A percentile compares a stretch with the other conserved stretches of the same genome.
Conservation (phyloP, 1,284 basidiomycete species). For the Taiwanofungus camphoratus region DNA sequence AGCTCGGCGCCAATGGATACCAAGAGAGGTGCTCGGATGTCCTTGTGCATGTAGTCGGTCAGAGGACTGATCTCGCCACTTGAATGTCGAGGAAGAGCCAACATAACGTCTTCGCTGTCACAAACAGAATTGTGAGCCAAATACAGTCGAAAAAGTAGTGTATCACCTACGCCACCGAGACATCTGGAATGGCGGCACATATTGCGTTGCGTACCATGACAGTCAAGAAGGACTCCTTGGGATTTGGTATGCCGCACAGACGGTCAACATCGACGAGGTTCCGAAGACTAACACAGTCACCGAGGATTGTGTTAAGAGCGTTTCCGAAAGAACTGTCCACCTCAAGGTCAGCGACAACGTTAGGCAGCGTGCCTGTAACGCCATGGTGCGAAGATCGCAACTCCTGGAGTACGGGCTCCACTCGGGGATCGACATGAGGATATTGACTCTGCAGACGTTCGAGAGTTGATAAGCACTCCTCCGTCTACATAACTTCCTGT, state of each 20-base stretch:
- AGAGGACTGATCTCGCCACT: too few relatives aligned
- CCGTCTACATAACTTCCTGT: not conserved
- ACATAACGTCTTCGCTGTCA: too few relatives aligned
- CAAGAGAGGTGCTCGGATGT: too few relatives aligned
- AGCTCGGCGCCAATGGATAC: too few relatives aligned
- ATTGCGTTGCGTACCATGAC: not conserved
- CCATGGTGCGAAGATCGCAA: not conserved
- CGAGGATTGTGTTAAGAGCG: not conserved
- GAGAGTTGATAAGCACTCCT: not conserved
- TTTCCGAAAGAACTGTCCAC: not conserved
- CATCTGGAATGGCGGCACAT: too few relatives aligned
- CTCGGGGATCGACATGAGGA: not conserved
- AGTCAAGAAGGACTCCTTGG: conserved; percentile 1
- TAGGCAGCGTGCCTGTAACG: not conserved
- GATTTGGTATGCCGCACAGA: not conserved
- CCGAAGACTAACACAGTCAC: not conserved
- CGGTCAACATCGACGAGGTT: not conserved
- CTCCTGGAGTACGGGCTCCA: not conserved
- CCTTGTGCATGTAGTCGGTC: too few relatives aligned
- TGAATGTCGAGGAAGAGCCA: too few relatives aligned
- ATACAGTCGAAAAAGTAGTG: too few relatives aligned
- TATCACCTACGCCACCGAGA: too few relatives aligned
- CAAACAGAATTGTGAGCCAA: too few relatives aligned
- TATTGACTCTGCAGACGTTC: not conserved
- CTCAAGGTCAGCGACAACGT: not conserved